Conservation (phyloP, 1,139 yeast species). For the Arxiozyma bovina region DNA sequence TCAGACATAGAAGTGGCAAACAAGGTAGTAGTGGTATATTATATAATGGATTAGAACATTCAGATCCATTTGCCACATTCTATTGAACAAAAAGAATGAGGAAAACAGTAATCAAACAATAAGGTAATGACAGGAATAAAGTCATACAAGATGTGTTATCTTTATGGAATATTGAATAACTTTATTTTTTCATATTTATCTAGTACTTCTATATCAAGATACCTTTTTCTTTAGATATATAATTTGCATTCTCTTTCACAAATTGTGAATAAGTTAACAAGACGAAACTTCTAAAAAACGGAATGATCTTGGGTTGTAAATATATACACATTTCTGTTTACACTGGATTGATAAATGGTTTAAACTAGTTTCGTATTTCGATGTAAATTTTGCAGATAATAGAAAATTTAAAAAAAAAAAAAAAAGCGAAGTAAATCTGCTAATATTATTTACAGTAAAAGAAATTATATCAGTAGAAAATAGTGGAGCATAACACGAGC, state of each 20-base stretch:
- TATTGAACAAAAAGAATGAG: constrained; percentile 18
- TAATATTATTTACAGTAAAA: no score
- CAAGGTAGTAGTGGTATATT: constrained; percentile 35
- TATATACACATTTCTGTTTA: background rate
- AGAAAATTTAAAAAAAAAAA: no score
- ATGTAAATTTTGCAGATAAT: background rate
- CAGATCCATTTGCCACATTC: constrained; percentile 38
- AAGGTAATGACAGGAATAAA: no score
- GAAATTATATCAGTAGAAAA: background rate
- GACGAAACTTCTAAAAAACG: no score
- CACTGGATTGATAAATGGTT: background rate
- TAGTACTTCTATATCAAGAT: background rate
- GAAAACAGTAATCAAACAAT: background rate
- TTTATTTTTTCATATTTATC: background rate
- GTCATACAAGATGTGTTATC: background rate
- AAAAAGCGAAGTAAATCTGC: no score
- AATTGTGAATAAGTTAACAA: no score
- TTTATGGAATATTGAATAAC: background rate
- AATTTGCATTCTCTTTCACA: background rate
- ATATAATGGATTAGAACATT: constrained; percentile 32
- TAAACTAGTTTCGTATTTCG: background rate
- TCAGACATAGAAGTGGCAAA: constrained; percentile 69
- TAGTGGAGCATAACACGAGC: background rate
- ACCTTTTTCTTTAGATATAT: background rate
- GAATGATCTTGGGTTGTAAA: background rate